These are phyloP conservation scores for Aspergillus conjunctus DNA, from an alignment of 495 filamentous ascomycete species.

Conservation along the genomic window DNA sequence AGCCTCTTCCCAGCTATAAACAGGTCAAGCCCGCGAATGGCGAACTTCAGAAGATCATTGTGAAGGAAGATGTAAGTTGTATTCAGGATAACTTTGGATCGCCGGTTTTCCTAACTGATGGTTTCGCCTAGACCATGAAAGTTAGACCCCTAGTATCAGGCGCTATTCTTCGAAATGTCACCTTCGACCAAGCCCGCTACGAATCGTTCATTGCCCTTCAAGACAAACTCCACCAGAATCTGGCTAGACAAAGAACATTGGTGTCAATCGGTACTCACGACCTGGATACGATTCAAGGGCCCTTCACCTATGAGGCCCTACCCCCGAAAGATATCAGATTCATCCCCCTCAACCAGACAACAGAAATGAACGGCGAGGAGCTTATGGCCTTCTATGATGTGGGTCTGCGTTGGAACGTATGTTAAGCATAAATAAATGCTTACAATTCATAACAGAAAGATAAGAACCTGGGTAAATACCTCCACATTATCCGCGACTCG, in stretches of 20 bases:
- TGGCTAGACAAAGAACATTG: constrained; percentile 88
- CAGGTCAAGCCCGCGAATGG: constrained; percentile 70
- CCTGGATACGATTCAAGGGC: constrained; percentile 87
- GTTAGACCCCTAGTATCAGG: constrained; percentile 85
- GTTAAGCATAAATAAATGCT: constrained; percentile 10
- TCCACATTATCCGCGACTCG: constrained; percentile 91
- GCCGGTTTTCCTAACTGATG: constrained; percentile 9
- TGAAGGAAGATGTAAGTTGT: constrained; percentile 66
- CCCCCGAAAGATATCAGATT: constrained; percentile 93
- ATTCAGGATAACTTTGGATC: neutral
- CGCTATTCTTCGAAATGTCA: constrained; percentile 85
- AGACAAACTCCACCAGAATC: constrained; percentile 96
- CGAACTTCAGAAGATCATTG: constrained; percentile 75
- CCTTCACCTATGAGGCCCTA: constrained; percentile 94
- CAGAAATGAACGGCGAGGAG: constrained; percentile 82
- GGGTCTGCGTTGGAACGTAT: constrained; percentile 15
- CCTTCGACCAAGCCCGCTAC: constrained; percentile 86
- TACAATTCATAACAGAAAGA: constrained; percentile 59
- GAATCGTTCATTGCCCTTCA: constrained; percentile 97
- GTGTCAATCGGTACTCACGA: constrained; percentile 98
- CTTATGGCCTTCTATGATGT: constrained; percentile 94
- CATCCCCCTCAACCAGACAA: constrained; percentile 83
- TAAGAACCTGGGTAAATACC: constrained; percentile 75
- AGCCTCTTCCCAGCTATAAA: constrained; percentile 73
- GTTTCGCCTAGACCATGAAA: constrained; percentile 59